Evolutionary conservation across 768 basidiomycete genomes (phyloP), one percentile per base, ranked within the genome.

Genomic region (Kwoniella dejecticola): DNA sequence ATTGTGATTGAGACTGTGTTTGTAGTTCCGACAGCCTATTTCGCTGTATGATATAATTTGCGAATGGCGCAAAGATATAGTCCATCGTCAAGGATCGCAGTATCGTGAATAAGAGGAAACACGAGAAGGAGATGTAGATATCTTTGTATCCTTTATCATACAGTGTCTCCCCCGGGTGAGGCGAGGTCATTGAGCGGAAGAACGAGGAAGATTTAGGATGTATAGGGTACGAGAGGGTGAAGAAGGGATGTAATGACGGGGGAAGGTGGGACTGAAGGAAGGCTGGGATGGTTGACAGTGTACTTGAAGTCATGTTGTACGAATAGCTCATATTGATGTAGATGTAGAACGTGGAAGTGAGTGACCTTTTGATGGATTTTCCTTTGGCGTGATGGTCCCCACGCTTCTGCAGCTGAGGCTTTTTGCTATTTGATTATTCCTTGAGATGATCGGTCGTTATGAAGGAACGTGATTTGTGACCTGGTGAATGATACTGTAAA

Each of bases 71-170:
- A 63, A 91, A 85, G 31, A 93, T 68, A 66, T 81, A 83, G 21
- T 93, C 79, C 70, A 96, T 86, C 40, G 86, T 78, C 30, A 85
- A 79, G 81, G 95, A 94, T 63, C 96, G 86, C 26, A 91, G 78
- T 53, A 92, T 69, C n/a, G 91, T 91, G 86, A 96, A 92, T 67
- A 88, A 81, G 13, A 88, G 84, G 59, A 96, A 90, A 79, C 85
- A 89, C n/a, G 87, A 84, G 57, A 92, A 79, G 59, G 93, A 83
- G 70, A 95, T 75, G 72, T 86, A 91, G n/a, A 84, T 79, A 77
- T 99, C 96, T 61, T 64, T 64, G 1, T 81, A 80, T n/a, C 91
- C 91, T 23, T 85, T 86, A 50, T 72, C 81, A 76, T 90, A 94
- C 77, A 91, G 88, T 52, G 78, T 65, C 40, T 36, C 33, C n/a